Conservation (phyloP, 2,329 filamentous ascomycete genomes). For the Aschersonia sp. region DNA sequence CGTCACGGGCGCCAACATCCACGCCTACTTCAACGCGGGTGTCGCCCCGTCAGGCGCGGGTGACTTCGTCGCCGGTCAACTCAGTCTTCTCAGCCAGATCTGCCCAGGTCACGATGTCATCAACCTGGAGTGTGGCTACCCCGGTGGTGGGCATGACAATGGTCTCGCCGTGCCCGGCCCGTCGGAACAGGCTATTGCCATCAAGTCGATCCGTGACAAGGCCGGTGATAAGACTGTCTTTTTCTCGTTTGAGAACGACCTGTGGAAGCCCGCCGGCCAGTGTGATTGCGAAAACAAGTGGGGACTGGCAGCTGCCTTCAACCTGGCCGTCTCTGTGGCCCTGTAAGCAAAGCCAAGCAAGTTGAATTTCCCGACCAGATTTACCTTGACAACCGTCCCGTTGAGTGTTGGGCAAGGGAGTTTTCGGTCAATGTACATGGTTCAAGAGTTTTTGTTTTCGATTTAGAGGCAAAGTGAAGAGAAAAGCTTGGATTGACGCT, state of each 20-base stretch:
- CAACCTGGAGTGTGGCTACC: constrained; percentile 90
- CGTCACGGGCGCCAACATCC: constrained; percentile 72
- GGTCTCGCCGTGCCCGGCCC: constrained; percentile 55
- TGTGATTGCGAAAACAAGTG: constrained; percentile 71
- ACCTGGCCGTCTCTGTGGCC: not conserved
- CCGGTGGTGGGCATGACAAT: constrained; percentile 54
- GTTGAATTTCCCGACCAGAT: not conserved
- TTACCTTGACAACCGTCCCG: not conserved
- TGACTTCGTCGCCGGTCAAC: constrained; percentile 59
- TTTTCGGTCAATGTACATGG: constrained; percentile 14
- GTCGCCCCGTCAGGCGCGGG: constrained; percentile 53
- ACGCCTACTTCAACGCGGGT: constrained; percentile 82
- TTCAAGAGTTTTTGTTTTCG: constrained; percentile 1
- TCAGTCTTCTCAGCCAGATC: constrained; percentile 52
- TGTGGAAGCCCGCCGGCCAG: constrained; percentile 61
- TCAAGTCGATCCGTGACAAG: constrained; percentile 52
- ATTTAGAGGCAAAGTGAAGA: constrained; percentile 3
- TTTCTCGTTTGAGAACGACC: constrained; percentile 69
- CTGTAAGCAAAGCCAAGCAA: not conserved
- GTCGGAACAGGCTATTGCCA: constrained; percentile 55
- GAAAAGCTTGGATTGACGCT: not conserved
- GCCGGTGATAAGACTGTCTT: constrained; percentile 59
- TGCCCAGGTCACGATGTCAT: constrained; percentile 62
- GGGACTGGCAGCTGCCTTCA: constrained; percentile 34
- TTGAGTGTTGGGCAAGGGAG: not conserved